Evolutionary conservation across 75 land plant genomes (phyloP).

Genomic region (Selaginella moellendorffii): DNA sequence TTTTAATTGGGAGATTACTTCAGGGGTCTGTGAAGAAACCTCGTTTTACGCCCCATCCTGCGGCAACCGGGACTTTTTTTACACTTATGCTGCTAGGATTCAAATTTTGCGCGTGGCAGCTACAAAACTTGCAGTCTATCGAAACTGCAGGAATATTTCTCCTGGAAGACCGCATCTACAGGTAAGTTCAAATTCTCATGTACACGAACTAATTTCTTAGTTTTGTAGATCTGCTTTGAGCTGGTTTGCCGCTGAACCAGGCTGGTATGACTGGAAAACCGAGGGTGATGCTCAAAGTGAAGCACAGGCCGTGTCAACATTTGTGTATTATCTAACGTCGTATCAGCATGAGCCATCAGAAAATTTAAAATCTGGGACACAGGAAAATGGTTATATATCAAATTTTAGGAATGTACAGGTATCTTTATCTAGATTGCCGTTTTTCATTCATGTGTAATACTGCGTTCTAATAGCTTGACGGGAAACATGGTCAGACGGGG

Average conservation of each 20-base stretch:
- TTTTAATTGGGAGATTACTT: conserved; percentile 69
- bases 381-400: conserved; percentile 16
- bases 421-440: not conserved
- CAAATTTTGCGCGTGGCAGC: conserved; percentile 57
- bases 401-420: not conserved
- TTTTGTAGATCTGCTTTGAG: conserved; percentile 54
- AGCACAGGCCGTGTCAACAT: conserved; percentile 57
- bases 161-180: conserved; percentile 58
- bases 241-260: conserved; percentile 88
- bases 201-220: no score
- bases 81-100: conserved; percentile 85
- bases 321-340: conserved; percentile 50
- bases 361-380: conserved; percentile 20
- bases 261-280: conserved; percentile 57
- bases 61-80: conserved; percentile 85
- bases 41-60: conserved; percentile 83
- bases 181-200: conserved; percentile 25
- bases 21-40: conserved; percentile 75
- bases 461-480: not conserved
- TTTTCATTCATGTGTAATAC: not conserved
- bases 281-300: conserved; percentile 60
- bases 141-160: conserved; percentile 16
- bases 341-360: conserved; percentile 23
- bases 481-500: conserved; percentile 40
- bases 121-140: conserved; percentile 37